Evolutionary conservation across 805 yeast species (phyloP).

Genomic region (Wickerhamomyces bisporus): DNA sequence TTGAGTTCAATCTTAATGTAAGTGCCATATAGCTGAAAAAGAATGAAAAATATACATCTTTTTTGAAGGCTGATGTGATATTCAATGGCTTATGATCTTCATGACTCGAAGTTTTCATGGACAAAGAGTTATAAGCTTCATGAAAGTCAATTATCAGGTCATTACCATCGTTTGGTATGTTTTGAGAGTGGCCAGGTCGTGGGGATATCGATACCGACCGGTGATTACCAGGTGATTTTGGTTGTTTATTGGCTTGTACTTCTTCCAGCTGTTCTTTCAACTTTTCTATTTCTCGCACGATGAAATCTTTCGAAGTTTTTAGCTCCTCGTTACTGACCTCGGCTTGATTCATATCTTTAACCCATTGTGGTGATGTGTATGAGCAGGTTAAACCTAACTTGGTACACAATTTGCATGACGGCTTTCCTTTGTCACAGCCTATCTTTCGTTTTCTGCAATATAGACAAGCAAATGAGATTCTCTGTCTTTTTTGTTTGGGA

Average conservation of each 20-base stretch:
- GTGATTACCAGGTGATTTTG: no score
- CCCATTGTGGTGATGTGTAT: neutral
- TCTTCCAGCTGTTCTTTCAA: neutral
- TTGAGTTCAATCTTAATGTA: neutral
- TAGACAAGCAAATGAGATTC: neutral
- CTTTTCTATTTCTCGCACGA: neutral
- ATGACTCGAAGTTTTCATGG: constrained; percentile 1
- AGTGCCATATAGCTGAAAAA: neutral
- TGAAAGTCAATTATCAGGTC: constrained; percentile 1
- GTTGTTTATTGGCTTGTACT: no score
- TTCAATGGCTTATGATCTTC: constrained; percentile 3
- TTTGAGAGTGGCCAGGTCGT: neutral
- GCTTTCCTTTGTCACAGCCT: neutral
- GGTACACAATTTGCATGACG: neutral
- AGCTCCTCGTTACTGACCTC: no score
- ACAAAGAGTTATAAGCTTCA: constrained; percentile 1
- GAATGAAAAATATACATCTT: constrained; percentile 1
- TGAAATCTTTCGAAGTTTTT: no score
- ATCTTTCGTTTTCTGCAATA: neutral
- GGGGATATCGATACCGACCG: no score
- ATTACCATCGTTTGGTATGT: neutral
- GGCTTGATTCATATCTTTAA: neutral
- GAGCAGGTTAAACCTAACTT: neutral
- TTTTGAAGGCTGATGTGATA: neutral
- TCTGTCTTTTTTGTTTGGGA: neutral